Evolutionary conservation across 768 basidiomycete species (phyloP), one percentile per base, ranked within the genome.

Genomic region (Agaricus sinodeliciosus): DNA sequence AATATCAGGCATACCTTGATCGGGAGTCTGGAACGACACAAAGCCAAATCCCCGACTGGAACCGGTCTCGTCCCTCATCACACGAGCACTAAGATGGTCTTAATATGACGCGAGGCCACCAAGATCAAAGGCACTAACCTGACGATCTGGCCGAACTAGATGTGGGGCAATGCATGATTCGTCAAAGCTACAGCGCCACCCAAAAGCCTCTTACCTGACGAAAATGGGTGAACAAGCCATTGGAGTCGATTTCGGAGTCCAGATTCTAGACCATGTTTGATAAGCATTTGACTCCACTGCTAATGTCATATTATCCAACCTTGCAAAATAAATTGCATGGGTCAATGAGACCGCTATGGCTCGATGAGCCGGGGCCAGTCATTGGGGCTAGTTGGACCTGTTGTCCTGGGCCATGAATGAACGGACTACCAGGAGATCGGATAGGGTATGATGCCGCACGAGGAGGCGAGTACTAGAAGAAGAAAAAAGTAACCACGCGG

Each of bases 261-360:
- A 95, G 72, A 64, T 93, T 93, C 90, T 94, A 63, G 45, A 40
- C 5, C 35, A 43, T 28, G 51, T 41, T n/a, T 22, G 37, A 51
- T 26, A 55, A 31, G 28, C 13, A 35, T 51, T 34, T 34, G 56
- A 46, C 46, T 39, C 25, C 18, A 15, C 9, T 5, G 19, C 2
- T 16, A 48, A 31, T 31, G 48, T 39, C 18, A n/a, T 26, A 27
- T 6, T 31, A 1, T 60, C 72, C 40, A 54, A 88, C 87, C 75
- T 91, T 91, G 77, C 87, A 90, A 67, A 93, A 93, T 43, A 93
- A 68, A 63, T 92, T 92, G 74, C 90, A 93, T 0, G 91, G 90
- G 67, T 92, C 90, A 56, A 92, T 91, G 25, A 94, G 74, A 16
- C 91, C 91, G 57, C 88, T 90, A 62, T 91, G 87, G 62, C 88